Conservation (phyloP, 2,329 filamentous ascomycete species). For the Nemania sp. region DNA sequence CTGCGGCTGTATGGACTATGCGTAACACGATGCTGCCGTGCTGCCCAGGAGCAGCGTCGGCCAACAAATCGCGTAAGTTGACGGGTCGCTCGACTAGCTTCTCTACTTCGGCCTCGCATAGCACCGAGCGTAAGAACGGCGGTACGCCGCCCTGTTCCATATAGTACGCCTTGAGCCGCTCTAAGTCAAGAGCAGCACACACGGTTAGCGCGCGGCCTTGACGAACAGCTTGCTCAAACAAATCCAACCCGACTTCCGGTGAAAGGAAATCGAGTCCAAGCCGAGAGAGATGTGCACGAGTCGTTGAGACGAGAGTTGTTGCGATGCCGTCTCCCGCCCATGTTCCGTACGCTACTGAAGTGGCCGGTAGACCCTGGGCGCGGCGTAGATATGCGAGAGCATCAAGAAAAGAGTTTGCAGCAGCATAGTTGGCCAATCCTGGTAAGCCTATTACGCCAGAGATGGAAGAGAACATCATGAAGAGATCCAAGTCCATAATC, state of each 20-base stretch:
- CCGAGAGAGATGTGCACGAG: constrained; percentile 29
- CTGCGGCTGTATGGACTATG: constrained; percentile 32
- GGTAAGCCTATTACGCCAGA: constrained; percentile 35
- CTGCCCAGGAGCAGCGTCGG: constrained; percentile 25
- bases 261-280: constrained; percentile 32
- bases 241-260: constrained; percentile 26
- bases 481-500: constrained; percentile 34
- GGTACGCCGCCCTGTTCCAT: constrained; percentile 31
- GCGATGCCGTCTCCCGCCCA: constrained; percentile 38
- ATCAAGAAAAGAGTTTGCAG: constrained; percentile 35
- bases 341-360: constrained; percentile 36
- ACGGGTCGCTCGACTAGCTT: background rate
- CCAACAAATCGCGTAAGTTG: constrained; percentile 25
- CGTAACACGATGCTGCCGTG: constrained; percentile 28
- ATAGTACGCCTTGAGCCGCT: constrained; percentile 28
- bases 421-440: constrained; percentile 35
- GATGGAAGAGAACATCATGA: constrained; percentile 36
- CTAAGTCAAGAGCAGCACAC: constrained; percentile 33
- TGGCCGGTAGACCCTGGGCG: constrained; percentile 29
- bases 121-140: constrained; percentile 27
- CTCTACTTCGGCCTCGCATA: too few species aligned
- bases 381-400: constrained; percentile 30
- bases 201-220: constrained; percentile 30
- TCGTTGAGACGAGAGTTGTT: constrained; percentile 24
- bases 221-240: constrained; percentile 29